These are phyloP conservation scores for Phytophthora chlamydospora DNA, from an alignment of 352 stramenopile species.

Conservation along the genomic window DNA sequence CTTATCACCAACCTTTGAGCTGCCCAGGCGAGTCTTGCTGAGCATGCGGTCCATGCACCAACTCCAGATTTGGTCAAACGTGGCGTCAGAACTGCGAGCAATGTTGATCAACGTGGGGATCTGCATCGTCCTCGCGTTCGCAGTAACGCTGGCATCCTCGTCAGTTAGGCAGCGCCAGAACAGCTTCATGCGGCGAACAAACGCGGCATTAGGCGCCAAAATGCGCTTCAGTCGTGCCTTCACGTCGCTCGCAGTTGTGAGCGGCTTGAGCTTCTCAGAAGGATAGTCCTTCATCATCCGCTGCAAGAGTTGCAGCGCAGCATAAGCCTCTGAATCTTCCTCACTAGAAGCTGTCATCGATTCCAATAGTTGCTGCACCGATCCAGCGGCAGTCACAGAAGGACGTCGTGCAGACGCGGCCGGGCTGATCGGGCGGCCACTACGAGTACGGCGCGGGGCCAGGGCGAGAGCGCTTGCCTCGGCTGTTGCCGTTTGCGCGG, in stretches of 20 bases:
- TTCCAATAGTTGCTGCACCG: slow-evolving; percentile 43
- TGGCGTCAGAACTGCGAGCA: slow-evolving; percentile 50
- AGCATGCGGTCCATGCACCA: slow-evolving; percentile 88
- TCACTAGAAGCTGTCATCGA: slow-evolving; percentile 35
- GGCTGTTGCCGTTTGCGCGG: neutral
- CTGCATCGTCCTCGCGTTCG: slow-evolving; percentile 27
- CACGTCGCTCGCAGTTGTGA: slow-evolving; percentile 47
- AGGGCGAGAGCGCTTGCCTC: slow-evolving; percentile 12
- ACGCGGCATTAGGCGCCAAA: slow-evolving; percentile 52
- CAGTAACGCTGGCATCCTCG: slow-evolving; percentile 29
- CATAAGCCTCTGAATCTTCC: slow-evolving; percentile 47
- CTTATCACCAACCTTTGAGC: slow-evolving; percentile 73
- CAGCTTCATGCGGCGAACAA: slow-evolving; percentile 87
- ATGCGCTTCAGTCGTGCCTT: slow-evolving; percentile 50
- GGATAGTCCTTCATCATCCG: slow-evolving; percentile 61
- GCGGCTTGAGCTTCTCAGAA: slow-evolving; percentile 66
- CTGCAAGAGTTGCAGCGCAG: slow-evolving; percentile 57
- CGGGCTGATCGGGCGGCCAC: slow-evolving; percentile 37
- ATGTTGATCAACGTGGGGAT: slow-evolving; percentile 65
- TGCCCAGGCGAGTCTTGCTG: slow-evolving; percentile 76
- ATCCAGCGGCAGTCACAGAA: slow-evolving; percentile 16
- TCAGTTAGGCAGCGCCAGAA: slow-evolving; percentile 75
- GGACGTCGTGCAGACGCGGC: slow-evolving; percentile 5
- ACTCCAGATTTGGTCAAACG: slow-evolving; percentile 82
- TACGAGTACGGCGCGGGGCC: slow-evolving; percentile 39